A percentile compares a stretch with the other conserved stretches of the same genome.
These are phyloP conservation scores for Phytophthora cactorum DNA, from an alignment of 352 stramenopile genomes.

Conservation along the genomic window DNA sequence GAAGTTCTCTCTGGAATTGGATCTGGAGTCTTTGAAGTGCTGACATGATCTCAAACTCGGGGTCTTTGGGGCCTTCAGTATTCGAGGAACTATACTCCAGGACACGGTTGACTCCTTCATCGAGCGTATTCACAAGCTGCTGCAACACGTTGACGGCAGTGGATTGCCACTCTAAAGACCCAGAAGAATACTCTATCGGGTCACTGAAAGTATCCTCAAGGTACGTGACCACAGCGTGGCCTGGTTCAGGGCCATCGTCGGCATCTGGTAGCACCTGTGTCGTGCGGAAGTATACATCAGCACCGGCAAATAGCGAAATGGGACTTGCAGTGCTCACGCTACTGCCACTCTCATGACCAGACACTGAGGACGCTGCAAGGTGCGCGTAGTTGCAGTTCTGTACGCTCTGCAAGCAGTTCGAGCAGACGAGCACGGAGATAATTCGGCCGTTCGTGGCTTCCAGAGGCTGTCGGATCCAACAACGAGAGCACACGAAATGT, in stretches of 20 bases:
- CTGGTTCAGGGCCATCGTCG: conserved; percentile 15
- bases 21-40: conserved; percentile 16
- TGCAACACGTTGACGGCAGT: conserved; percentile 56
- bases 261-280: conserved; percentile 23
- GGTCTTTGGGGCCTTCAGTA: not conserved
- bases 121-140: conserved; percentile 29
- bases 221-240: conserved; percentile 18
- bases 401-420: conserved; percentile 50
- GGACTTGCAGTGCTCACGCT: conserved; percentile 22
- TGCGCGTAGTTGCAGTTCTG: conserved; percentile 53
- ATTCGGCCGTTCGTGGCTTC: conserved; percentile 33
- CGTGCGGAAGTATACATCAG: conserved; percentile 6
- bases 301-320: conserved; percentile 14
- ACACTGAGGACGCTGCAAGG: conserved; percentile 23
- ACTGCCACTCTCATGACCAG: conserved; percentile 11
- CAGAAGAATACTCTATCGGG: not conserved
- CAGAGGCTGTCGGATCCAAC: conserved; percentile 31
- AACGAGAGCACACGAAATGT: conserved; percentile 39
- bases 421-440: conserved; percentile 47
- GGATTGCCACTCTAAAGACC: not conserved
- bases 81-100: conserved; percentile 11
- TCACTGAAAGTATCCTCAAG: conserved; percentile 13
- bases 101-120: conserved; percentile 30
- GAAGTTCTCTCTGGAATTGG: conserved; percentile 22
- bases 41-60: not conserved